Percentiles rank a stretch among this genome's conserved stretches.
These are phyloP conservation scores for Nakazawaea ishiwadae DNA, from an alignment of 805 yeast species.

Conservation along the genomic window DNA sequence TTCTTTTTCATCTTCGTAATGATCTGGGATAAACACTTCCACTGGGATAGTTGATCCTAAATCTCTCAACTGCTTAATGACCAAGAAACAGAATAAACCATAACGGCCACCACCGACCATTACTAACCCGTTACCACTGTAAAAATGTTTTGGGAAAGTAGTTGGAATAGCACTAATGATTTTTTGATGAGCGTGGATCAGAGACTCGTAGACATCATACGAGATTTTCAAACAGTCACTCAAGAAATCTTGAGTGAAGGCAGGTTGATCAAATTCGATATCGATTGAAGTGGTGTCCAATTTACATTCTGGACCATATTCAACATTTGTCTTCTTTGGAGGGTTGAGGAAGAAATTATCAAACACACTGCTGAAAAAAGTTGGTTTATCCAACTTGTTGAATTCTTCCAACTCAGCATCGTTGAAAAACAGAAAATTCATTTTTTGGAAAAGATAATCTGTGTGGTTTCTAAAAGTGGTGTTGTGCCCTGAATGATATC, in stretches of 20 bases:
- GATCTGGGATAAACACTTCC: conserved; percentile 39
- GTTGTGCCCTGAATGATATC: neutral
- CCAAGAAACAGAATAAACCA: conserved; percentile 55
- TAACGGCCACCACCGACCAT: conserved; percentile 66
- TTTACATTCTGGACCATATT: conserved; percentile 8
- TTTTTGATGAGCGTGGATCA: conserved; percentile 5
- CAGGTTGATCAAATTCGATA: conserved; percentile 7
- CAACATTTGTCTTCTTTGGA: conserved; percentile 1
- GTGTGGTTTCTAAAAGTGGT: conserved; percentile 3
- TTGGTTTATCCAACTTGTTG: conserved; percentile 10
- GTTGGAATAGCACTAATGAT: conserved; percentile 7
- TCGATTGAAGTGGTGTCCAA: conserved; percentile 13
- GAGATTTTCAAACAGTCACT: conserved; percentile 10
- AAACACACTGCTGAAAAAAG: conserved; percentile 9
- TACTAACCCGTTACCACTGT: conserved; percentile 52
- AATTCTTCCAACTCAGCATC: conserved; percentile 10
- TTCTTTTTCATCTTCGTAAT: conserved; percentile 38
- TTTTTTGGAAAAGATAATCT: conserved; percentile 8
- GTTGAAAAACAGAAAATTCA: conserved; percentile 5
- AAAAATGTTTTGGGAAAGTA: conserved; percentile 9
- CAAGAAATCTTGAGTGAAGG: conserved; percentile 10
- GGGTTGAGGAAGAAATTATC: conserved; percentile 8
- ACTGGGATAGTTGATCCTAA: conserved; percentile 42
- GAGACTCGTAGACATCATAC: conserved; percentile 10
- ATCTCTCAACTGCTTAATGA: conserved; percentile 44